phyloP scores from a whole-genome alignment of 441 rosid species.

The Aquilaria agallochum region DNA sequence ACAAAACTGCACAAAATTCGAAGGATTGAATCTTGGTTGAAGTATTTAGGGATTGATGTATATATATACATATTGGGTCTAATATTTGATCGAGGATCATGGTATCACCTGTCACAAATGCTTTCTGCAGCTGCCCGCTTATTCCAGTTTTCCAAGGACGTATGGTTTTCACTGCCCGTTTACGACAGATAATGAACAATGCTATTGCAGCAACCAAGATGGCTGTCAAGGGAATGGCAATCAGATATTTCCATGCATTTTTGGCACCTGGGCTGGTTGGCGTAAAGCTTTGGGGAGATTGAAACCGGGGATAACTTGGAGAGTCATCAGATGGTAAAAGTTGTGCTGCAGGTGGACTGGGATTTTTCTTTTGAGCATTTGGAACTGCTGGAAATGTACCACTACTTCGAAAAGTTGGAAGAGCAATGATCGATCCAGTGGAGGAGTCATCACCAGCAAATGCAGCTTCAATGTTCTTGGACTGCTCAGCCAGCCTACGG shows the following conservation, averaged over 20 bases:
- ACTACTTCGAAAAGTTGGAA: conserved; percentile 48
- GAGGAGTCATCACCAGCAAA: conserved; percentile 20
- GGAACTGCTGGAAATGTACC: conserved; percentile 65
- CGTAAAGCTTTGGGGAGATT: conserved; percentile 9
- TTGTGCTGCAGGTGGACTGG: conserved; percentile 11
- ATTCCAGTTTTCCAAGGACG: conserved; percentile 97
- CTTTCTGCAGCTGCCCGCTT: conserved; percentile 92
- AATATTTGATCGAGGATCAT: background rate
- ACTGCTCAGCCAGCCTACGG: conserved; percentile 46
- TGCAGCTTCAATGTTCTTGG: conserved; percentile 41
- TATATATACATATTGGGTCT: background rate
- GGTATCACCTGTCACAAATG: conserved; percentile 67
- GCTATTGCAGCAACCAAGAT: conserved; percentile 29
- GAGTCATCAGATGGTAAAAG: background rate
- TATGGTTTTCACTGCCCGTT: conserved; percentile 50
- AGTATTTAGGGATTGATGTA: background rate
- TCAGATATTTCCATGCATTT: conserved; percentile 46
- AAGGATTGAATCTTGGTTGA: too few relatives aligned
- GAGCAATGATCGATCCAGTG: conserved; percentile 26
- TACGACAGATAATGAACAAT: conserved; percentile 38
- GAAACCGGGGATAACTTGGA: too few relatives aligned
- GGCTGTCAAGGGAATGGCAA: conserved; percentile 33
- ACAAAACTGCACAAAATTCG: too few relatives aligned
- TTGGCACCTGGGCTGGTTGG: too few relatives aligned
- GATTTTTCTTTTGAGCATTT: conserved; percentile 18